phyloP scores from a whole-genome alignment of 768 basidiomycete genomes.

The Tylopilus sp. region DNA sequence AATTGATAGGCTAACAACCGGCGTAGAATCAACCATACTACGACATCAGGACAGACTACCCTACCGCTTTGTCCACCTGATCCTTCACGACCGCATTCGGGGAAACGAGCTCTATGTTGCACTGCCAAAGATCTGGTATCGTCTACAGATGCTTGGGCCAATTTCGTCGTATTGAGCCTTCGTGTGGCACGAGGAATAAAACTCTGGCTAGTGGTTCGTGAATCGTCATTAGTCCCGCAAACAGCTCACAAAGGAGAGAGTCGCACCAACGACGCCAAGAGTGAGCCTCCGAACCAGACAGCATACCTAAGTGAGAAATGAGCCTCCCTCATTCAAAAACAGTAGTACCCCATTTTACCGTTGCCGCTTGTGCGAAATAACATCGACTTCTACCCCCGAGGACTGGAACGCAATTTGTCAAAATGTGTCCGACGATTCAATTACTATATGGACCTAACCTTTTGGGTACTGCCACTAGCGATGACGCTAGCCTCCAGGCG shows the following conservation, averaged over 20 bases:
- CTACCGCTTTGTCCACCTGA: not conserved
- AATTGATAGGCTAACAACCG: constrained; percentile 1
- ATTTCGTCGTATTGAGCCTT: constrained; percentile 94
- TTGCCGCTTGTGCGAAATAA: constrained; percentile 97
- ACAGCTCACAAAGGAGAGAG: not conserved
- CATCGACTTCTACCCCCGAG: constrained; percentile 95
- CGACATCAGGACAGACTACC: not conserved
- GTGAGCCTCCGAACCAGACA: constrained; percentile 97
- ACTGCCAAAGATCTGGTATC: constrained; percentile 92
- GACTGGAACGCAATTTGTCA: constrained; percentile 49
- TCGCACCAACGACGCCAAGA: constrained; percentile 87
- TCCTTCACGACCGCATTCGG: not conserved
- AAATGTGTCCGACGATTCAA: not conserved
- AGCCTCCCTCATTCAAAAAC: not conserved
- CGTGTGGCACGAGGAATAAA: constrained; percentile 91
- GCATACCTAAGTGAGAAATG: constrained; percentile 57
- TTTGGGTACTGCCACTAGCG: constrained; percentile 70
- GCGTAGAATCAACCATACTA: not conserved
- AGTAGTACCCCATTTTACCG: constrained; percentile 44
- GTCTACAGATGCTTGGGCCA: constrained; percentile 86
- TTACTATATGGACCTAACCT: constrained; percentile 44
- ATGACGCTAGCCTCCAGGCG: constrained; percentile 75
- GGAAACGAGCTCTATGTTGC: constrained; percentile 52
- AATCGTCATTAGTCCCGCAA: constrained; percentile 5
- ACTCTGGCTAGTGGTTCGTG: constrained; percentile 67